Base-by-base conservation (phyloP, 129 eudicot species). In the Calendula officinalis region DNA sequence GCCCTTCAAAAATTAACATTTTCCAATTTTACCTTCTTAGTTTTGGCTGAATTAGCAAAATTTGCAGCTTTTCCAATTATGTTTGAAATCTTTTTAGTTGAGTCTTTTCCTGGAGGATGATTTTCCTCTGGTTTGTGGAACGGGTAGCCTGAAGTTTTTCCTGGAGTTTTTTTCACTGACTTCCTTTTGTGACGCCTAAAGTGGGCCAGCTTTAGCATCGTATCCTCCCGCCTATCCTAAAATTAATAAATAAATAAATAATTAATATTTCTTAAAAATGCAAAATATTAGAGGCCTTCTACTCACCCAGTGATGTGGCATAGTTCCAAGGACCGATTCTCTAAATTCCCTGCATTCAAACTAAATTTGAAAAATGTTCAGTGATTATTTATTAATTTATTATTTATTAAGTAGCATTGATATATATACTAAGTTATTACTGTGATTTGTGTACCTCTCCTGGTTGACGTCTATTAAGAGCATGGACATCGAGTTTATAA, bases 271-370 rank as follows among this genome's bases (percentile, higher is more conserved):
- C n/a, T 30, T 12, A 49, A 3, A 33, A 11, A 64, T 16, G 58
- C 46, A 64, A 60, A 7, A 40, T 8, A 42, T 41, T 22, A 22
- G 2, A 22, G 30, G 30, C 30, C 1, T 2, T 39, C 40, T 44
- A 50, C 91, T 56, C 67, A 92, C 99, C 99, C 99, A 92, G 72
- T 76, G 85, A 79, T 92, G 99, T 32, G 99, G 99, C 96, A 92
- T 79, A 40, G 77, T 81, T 75, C 95, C 99, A 43, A 92, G 96
- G 56, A 92, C 71, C 27, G 99, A 92, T 80, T 92, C 99, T 76
- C 99, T 88, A 53, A 92, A 85, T 69, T 92, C 95, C 80, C 99
- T 81, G 75, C 99, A 92, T 70, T 92, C 99, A 71, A 85, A 88
- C 99, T 92, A 72, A 57, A 67, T 60, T 54, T 52, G 43, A 66